Evolutionary conservation across 2,329 filamentous ascomycete genomes (phyloP), one percentile per base, ranked within the genome.

Genomic region (Claviceps arundinis): DNA sequence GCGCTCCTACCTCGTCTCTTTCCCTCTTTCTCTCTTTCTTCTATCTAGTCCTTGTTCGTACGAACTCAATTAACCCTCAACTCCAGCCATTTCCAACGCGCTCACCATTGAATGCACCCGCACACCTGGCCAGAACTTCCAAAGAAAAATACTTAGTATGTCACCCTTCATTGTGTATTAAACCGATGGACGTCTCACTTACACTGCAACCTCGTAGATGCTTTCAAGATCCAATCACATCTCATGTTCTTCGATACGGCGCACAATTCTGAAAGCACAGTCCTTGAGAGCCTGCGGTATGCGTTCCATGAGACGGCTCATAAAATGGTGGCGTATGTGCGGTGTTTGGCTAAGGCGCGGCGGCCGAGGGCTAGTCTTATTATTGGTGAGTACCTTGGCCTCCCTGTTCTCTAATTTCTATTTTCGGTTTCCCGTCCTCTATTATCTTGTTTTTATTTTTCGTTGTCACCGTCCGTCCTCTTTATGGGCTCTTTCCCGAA

Each of bases 171-270:
- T 8, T 41, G 38, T 41, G n/a, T 41, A 41, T 11, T 13, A 19
- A 13, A 42, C 16, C 19, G 40, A n/a, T 40, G 9, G 9, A 16
- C 13, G 5, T 24, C 4, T 34, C 1, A 30, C 40, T 42, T 9
- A 42, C 40, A 42, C 3, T 19, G 14, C 9, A 41, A 37, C 38
- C 42, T 17, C 16, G 19, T 8, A 80, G 76, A 76, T 60, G 70
- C 81, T 3, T 89, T 97, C 72, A 90, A 89, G 65, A 81, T 93
- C 50, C 88, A 95, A 64, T 83, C 89, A 50, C 86, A 93, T 60
- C 73, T 81, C 48, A 90, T 94, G 82, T 86, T 89, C 64, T 84
- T 87, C 60, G 89, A 94, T 65, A 87, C 86, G 4, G 68, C 74
- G 3, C 83, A 91, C 71, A 97, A 97, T 69, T 78, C 81, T 3